Evolutionary conservation across 2,329 filamentous ascomycete genomes (phyloP).

Genomic region (Fusarium anguioides): DNA sequence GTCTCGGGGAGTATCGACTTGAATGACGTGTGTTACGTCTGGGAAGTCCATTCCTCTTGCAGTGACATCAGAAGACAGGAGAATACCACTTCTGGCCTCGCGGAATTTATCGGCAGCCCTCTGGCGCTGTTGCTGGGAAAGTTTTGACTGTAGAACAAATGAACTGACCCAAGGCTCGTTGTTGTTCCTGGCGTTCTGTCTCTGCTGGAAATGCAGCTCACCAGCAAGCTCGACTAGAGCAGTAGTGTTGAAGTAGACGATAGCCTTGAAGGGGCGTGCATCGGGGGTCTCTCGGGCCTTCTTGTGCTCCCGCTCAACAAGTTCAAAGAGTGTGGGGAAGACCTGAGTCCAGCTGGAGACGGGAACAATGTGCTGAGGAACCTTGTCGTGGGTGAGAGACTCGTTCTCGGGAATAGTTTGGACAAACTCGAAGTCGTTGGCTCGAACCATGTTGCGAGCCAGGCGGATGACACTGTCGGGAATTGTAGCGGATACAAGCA

Average conservation of each 20-base stretch:
- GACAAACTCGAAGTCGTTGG: constrained; percentile 84
- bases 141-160: constrained; percentile 77
- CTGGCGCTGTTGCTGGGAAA: constrained; percentile 77
- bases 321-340: constrained; percentile 80
- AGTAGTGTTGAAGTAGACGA: constrained; percentile 89
- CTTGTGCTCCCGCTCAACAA: constrained; percentile 71
- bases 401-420: constrained; percentile 89
- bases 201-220: constrained; percentile 59
- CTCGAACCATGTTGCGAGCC: constrained; percentile 81
- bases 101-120: constrained; percentile 79
- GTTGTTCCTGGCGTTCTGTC: constrained; percentile 54
- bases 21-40: constrained; percentile 81
- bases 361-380: constrained; percentile 81
- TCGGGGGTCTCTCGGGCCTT: constrained; percentile 54
- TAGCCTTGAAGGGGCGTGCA: constrained; percentile 86
- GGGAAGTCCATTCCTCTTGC: constrained; percentile 88
- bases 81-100: constrained; percentile 66
- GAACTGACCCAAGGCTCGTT: constrained; percentile 54
- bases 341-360: constrained; percentile 78
- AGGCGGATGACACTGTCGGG: constrained; percentile 83
- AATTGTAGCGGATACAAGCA: constrained; percentile 96
- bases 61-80: constrained; percentile 83
- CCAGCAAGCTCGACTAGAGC: constrained; percentile 74
- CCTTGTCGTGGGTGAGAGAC: constrained; percentile 82
- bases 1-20: constrained; percentile 72